A percentile compares a stretch with the other conserved stretches of the same genome.
Evolutionary conservation across 179 eudicot genomes (phyloP).

Genomic region (Sideroxylon spinosum): DNA sequence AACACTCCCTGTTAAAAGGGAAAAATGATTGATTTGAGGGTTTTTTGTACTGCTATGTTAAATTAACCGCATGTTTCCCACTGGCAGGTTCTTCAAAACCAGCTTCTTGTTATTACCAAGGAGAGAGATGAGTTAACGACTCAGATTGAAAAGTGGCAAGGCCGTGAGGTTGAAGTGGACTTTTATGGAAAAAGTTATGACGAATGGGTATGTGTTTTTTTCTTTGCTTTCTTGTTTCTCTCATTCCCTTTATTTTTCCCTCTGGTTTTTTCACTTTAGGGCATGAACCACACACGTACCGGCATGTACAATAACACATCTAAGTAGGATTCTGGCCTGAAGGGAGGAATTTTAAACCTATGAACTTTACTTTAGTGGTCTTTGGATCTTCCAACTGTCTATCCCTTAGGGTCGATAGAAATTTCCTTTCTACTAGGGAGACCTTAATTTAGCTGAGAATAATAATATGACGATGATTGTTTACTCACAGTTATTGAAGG

Average conservation of each 20-base stretch:
- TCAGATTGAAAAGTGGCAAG: constrained; percentile 30
- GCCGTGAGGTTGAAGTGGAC: constrained; percentile 23
- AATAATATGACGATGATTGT: background rate
- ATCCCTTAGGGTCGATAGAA: background rate
- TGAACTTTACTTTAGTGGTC: background rate
- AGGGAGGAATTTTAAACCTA: background rate
- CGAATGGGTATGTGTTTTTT: constrained; percentile 25
- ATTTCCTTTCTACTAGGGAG: constrained; percentile 5
- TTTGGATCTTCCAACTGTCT: background rate
- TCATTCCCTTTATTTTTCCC: background rate
- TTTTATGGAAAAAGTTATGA: constrained; percentile 19
- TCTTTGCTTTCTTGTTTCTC: background rate
- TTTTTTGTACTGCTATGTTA: background rate
- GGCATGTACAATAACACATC: background rate
- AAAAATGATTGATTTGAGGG: background rate
- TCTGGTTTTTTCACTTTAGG: background rate
- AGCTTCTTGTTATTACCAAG: constrained; percentile 27
- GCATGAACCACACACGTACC: background rate
- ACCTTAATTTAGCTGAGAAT: background rate
- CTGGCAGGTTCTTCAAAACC: constrained; percentile 23
- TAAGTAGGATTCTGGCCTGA: background rate
- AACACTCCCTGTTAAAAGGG: background rate
- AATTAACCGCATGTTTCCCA: background rate
- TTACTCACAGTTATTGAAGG: constrained; percentile 40
- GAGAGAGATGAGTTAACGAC: constrained; percentile 37